Evolutionary conservation across 305 asterid species (phyloP), one percentile per base, ranked within the genome.

Genomic region (Coffea humblotiana): DNA sequence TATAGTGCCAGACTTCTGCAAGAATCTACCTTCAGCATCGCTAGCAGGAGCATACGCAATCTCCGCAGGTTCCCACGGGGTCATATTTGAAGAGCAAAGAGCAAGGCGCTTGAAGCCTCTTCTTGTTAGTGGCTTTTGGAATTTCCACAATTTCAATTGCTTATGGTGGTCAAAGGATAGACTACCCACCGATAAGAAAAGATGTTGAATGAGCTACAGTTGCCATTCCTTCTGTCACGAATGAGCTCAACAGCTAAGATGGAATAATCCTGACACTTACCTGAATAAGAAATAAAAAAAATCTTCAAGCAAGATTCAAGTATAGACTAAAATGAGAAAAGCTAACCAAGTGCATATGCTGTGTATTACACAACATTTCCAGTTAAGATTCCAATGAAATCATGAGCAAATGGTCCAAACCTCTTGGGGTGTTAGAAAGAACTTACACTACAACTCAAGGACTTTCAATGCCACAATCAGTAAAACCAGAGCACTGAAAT

Each of bases 51-150:
- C 92, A 72, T 89, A 92, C 67, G 94, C 80, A 78, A 88, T 79
- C 69, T 98, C 91, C 49, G 92, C 86, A 35, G 97, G 92, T 84
- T 95, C 97, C 93, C 95, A 88, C 27, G 87, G 89, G 66, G 98
- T 80, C 16, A 79, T 71, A 79, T 86, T 92, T 69, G 97, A 69
- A 60, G 89, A 86, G 81, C 88, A 81, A 72, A 90, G 56, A n/a
- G 83, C 21, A 56, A 65, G 72, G 49, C 35, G 79, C 37, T 79
- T 81, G 27, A 19, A 51, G 52, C 72, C 71, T 25, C 58, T 29
- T 49, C 78, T 27, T 12, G 77, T 80, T n/a, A 76, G 82, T 49
- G 77, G 86, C 78, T 78, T 84, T 27, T 81, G 90, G 76, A 78
- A 84, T 76, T 87, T 90, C 71, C 78, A 77, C 18, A 81, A 48